Evolutionary conservation across 805 yeast species (phyloP), one percentile per base, ranked within the genome.

Genomic region (Saturnispora silvae): DNA sequence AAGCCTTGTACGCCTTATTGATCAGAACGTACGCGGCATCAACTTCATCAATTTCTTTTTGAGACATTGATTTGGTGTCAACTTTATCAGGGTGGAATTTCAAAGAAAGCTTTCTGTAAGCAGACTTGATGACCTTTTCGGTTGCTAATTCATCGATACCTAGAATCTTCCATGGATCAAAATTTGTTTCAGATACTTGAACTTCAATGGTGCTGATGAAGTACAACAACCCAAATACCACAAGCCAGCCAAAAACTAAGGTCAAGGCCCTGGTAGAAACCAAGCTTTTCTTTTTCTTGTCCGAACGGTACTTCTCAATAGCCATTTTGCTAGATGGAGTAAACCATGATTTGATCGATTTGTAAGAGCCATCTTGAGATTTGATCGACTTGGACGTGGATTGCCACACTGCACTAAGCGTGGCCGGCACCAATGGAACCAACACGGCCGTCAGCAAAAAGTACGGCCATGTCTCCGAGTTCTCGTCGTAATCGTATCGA

Each of bases 61-160:
- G 75, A 16, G 76, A 61, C 52, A 76, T 58, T n/a, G 47, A 43
- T 46, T 75, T 75, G 44, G 75, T 72, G 28, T 79, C 69, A 42
- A 87, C 64, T 60, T 92, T 92, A 61, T 92, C 99, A 3, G 99
- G 99, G 57, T 92, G 99, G 60, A 70, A 81, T 52, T 78, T 81
- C 49, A 89, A 63, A 3, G 97, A 83, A 36, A 92, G 68, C 61
- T 84, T 84, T 61, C 95, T 76, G 62, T 83, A 92, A 19, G 78
- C 78, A 34, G 82, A 66, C 57, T 82, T 85, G 59, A 92, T 73
- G 38, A 80, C 86, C 51, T 72, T 75, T 34, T 82, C 95, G 8
- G 64, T 48, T 8, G 96, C 75, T 25, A 77, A 65, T 31, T 69
- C 67, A 17, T 81, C 67, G 25, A 89, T 67, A 26, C 81, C 94